Evolutionary conservation across 1,139 yeast genomes (phyloP).

Genomic region (Sugiyamaella grinbergsii): DNA sequence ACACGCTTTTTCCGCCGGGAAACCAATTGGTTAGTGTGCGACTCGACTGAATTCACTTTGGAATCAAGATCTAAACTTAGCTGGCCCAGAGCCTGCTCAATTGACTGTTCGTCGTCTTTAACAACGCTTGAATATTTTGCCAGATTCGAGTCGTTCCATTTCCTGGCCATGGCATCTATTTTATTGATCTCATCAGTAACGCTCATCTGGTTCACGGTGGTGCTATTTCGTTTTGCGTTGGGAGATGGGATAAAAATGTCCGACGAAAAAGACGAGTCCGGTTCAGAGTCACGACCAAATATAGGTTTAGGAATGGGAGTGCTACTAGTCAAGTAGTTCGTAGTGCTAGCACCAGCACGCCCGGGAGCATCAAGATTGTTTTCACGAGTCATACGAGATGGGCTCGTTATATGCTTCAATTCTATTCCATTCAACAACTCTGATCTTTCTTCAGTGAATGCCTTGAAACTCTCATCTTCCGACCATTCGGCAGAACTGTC

Average conservation of each 20-base stretch:
- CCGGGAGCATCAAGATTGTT: too few species aligned
- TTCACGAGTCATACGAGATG: too few species aligned
- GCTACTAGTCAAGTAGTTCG: background rate
- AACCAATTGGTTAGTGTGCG: background rate
- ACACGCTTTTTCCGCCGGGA: slow-evolving; percentile 23
- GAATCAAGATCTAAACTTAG: background rate
- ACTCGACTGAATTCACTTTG: background rate
- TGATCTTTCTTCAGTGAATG: slow-evolving; percentile 4
- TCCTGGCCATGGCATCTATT: slow-evolving; percentile 10
- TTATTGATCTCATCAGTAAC: slow-evolving; percentile 5
- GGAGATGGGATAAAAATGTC: slow-evolving; percentile 3
- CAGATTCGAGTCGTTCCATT: slow-evolving; percentile 12
- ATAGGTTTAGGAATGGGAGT: background rate
- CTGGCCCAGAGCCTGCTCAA: background rate
- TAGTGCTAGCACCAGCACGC: too few species aligned
- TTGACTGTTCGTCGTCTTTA: slow-evolving; percentile 1
- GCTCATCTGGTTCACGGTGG: background rate
- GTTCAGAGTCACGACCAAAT: background rate
- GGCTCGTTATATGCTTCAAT: too few species aligned
- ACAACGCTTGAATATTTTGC: background rate
- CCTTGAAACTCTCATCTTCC: slow-evolving; percentile 13
- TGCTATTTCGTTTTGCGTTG: background rate
- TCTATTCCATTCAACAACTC: background rate
- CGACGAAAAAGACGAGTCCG: background rate
- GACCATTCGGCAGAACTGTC: background rate